These are phyloP conservation scores for Podochytrium sp. DNA, from an alignment of 192 early-diverging fungal genomes.

Conservation along the genomic window DNA sequence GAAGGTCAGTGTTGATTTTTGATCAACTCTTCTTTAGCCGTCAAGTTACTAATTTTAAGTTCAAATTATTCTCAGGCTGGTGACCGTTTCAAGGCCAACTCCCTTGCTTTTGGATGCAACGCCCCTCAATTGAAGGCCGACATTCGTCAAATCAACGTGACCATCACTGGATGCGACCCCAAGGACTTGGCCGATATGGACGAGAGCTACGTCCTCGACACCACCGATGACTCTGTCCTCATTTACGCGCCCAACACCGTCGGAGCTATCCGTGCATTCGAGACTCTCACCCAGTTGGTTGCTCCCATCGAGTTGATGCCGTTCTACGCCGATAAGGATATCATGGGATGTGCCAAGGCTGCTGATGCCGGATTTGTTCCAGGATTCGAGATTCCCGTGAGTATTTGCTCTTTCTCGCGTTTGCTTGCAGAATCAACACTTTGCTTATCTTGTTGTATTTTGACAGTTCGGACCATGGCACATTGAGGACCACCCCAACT, in stretches of 20 bases:
- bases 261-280: conserved; percentile 73
- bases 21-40: too few relatives aligned
- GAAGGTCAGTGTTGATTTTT: too few relatives aligned
- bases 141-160: background rate
- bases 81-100: too few relatives aligned
- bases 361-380: background rate
- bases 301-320: background rate
- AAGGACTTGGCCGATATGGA: conserved; percentile 36
- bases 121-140: background rate
- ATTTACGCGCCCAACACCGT: conserved; percentile 62
- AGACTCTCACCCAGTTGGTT: conserved; percentile 74
- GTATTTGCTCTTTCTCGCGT: too few relatives aligned
- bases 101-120: too few relatives aligned
- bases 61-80: too few relatives aligned
- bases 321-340: conserved; percentile 51
- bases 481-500: conserved; percentile 9
- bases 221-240: background rate
- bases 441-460: too few relatives aligned
- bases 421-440: background rate
- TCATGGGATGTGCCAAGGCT: conserved; percentile 47
- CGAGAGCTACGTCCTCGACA: conserved; percentile 8
- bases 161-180: background rate
- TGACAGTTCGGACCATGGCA: background rate
- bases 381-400: conserved; percentile 4
- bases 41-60: too few relatives aligned